These are phyloP conservation scores for Trichoderma atroviride DNA, from an alignment of 2,329 filamentous ascomycete species.

Conservation along the genomic window DNA sequence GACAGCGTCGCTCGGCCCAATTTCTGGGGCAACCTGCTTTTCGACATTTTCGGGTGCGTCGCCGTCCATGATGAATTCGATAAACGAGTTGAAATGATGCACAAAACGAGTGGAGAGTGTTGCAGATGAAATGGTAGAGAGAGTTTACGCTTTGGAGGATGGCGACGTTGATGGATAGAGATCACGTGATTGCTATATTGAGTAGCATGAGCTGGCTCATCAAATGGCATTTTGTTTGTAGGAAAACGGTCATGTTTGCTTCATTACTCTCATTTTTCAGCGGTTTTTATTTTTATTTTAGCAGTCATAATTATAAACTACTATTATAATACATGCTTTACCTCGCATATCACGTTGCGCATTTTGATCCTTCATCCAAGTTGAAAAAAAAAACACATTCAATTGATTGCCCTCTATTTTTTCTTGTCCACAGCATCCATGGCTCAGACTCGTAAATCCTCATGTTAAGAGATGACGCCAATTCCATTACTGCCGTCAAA, in stretches of 20 bases:
- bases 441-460: conserved; percentile 32
- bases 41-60: conserved; percentile 42
- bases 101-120: not conserved
- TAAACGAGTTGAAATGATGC: not conserved
- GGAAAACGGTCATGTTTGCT: not conserved
- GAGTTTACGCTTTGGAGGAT: not conserved
- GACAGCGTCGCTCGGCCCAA: conserved; percentile 34
- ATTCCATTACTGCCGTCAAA: conserved; percentile 34
- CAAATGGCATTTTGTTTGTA: not conserved
- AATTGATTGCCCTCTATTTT: conserved; percentile 33
- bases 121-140: not conserved
- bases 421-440: conserved; percentile 26
- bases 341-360: not conserved
- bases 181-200: conserved; percentile 17
- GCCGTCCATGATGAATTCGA: conserved; percentile 38
- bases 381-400: conserved; percentile 6
- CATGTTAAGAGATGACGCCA: conserved; percentile 36
- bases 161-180: not conserved
- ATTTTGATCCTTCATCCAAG: not conserved
- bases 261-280: not conserved
- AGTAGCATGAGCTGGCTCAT: not conserved
- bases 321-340: not conserved
- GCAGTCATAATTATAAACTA: not conserved
- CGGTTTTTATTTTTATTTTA: not conserved
- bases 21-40: conserved; percentile 35